These are phyloP conservation scores for Penicillium parvum DNA, from an alignment of 495 filamentous ascomycete species.

Conservation along the genomic window DNA sequence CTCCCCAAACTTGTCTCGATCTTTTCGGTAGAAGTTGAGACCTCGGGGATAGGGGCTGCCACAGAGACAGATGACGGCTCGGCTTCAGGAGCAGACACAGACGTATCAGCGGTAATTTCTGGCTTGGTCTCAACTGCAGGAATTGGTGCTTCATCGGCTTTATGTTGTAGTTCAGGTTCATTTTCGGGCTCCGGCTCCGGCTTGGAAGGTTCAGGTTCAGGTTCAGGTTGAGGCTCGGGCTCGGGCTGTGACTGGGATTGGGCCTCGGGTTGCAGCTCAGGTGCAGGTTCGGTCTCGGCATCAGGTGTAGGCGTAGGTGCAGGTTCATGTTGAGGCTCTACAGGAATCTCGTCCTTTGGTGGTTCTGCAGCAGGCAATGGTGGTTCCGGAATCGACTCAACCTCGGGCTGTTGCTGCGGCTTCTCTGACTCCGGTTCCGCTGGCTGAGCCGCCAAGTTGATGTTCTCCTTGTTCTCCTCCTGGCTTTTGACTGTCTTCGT, in stretches of 20 bases:
- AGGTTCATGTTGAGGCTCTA: not conserved
- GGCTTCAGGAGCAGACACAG: slow-evolving; percentile 15
- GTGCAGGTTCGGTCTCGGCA: too few species aligned
- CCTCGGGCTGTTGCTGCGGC: not conserved
- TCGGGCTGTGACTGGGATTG: too few species aligned
- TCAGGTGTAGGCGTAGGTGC: not conserved
- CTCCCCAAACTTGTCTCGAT: slow-evolving; percentile 6
- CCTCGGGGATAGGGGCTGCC: slow-evolving; percentile 12
- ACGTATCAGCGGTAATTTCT: slow-evolving; percentile 21
- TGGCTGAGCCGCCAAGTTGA: slow-evolving; percentile 7
- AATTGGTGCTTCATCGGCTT: not conserved
- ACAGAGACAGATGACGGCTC: slow-evolving; percentile 16
- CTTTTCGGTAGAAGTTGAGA: slow-evolving; percentile 7
- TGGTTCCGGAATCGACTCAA: slow-evolving; percentile 4
- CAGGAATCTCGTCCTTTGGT: not conserved
- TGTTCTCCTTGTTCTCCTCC: slow-evolving; percentile 35
- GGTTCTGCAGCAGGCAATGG: slow-evolving; percentile 1
- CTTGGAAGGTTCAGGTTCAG: not conserved
- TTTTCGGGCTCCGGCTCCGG: not conserved
- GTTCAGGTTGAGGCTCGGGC: not conserved
- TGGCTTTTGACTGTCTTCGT: not conserved
- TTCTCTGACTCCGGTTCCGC: slow-evolving; percentile 5
- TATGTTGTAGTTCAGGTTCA: not conserved
- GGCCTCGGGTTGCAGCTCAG: too few species aligned
- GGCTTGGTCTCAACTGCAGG: slow-evolving; percentile 10